These are phyloP conservation scores for Myxozyma melibiosi DNA, from an alignment of 805 yeast genomes.

Conservation along the genomic window DNA sequence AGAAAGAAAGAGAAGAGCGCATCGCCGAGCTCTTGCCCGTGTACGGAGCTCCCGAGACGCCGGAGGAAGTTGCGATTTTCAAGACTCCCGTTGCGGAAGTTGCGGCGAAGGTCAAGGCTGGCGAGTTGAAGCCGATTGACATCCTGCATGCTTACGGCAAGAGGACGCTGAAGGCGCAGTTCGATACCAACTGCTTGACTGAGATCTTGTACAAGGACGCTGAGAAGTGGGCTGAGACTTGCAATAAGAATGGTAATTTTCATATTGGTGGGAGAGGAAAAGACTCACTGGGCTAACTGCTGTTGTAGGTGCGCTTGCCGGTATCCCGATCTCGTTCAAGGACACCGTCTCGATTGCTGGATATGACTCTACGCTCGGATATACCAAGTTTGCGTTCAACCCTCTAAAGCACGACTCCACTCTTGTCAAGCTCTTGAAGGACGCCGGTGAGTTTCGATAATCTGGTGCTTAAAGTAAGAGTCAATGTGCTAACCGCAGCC, in stretches of 20 bases:
- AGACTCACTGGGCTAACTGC: not conserved
- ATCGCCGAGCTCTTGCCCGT: conserved; percentile 42
- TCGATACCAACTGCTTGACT: conserved; percentile 57
- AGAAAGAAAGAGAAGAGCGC: conserved; percentile 42
- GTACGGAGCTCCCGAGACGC: conserved; percentile 46
- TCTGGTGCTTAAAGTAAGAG: not conserved
- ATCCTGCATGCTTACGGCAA: conserved; percentile 67
- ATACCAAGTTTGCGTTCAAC: conserved; percentile 48
- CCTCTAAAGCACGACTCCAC: conserved; percentile 48
- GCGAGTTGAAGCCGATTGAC: conserved; percentile 52
- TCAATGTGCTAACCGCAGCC: not conserved
- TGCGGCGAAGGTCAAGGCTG: conserved; percentile 49
- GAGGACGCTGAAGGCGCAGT: conserved; percentile 64
- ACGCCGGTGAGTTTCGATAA: conserved; percentile 45
- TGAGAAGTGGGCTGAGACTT: conserved; percentile 57
- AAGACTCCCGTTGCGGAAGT: conserved; percentile 48
- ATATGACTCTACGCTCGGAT: conserved; percentile 56
- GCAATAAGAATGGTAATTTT: conserved; percentile 48
- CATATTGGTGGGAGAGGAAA: not conserved
- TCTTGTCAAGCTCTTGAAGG: conserved; percentile 48
- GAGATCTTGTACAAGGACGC: conserved; percentile 69
- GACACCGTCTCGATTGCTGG: conserved; percentile 58
- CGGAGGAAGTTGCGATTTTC: conserved; percentile 44
- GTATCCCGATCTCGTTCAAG: conserved; percentile 64
- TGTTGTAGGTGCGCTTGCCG: conserved; percentile 59